Percentiles rank a stretch among this genome's conserved stretches.
phyloP scores from a whole-genome alignment of 1,139 yeast genomes.

The Entelexis sorbosivorans region DNA sequence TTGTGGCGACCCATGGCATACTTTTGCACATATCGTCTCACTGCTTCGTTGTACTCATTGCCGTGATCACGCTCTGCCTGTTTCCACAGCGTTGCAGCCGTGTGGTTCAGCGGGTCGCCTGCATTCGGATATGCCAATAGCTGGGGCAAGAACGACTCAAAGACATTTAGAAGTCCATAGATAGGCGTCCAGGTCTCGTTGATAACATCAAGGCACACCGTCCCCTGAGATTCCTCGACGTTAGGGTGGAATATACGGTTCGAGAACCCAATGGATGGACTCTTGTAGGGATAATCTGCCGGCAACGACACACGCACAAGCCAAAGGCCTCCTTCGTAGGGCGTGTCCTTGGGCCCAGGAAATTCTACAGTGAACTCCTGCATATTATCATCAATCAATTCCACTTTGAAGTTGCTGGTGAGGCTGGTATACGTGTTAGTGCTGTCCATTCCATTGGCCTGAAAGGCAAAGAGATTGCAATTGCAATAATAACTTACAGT shows the following conservation, averaged over 20 bases:
- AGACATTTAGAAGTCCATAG: constrained; percentile 77
- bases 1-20: constrained; percentile 31
- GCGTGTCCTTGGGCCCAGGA: constrained; percentile 79
- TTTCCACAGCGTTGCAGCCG: constrained; percentile 67
- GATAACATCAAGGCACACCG: constrained; percentile 91
- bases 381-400: constrained; percentile 74
- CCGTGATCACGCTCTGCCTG: constrained; percentile 45
- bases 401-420: constrained; percentile 90
- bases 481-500: constrained; percentile 40
- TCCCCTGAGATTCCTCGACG: constrained; percentile 62
- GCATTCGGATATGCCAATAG: constrained; percentile 86
- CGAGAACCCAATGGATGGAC: constrained; percentile 90
- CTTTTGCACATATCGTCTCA: constrained; percentile 56
- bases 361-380: constrained; percentile 84
- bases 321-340: constrained; percentile 88
- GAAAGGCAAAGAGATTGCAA: background rate
- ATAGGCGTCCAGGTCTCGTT: constrained; percentile 98
- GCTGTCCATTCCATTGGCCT: background rate
- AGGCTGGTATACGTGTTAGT: constrained; percentile 32
- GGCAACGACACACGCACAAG: constrained; percentile 87
- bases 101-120: constrained; percentile 84
- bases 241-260: constrained; percentile 92
- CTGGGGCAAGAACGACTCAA: constrained; percentile 90
- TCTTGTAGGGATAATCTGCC: constrained; percentile 87
- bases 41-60: constrained; percentile 54